A percentile compares a stretch with the other conserved stretches of the same genome.
Evolutionary conservation across 768 basidiomycete species (phyloP).

Genomic region (Postia placenta): DNA sequence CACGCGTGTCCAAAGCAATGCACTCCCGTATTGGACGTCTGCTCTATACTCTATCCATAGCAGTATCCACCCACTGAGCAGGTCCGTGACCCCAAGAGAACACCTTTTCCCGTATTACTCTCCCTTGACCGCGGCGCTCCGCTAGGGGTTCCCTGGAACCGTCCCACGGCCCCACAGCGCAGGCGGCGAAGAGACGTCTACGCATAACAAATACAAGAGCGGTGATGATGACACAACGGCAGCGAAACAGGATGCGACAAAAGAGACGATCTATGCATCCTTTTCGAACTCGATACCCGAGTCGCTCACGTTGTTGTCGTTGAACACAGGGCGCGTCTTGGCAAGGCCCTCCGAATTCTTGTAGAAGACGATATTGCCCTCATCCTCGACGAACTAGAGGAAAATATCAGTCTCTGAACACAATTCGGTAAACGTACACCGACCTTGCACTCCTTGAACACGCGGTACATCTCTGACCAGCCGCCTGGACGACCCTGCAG

Average conservation of each 20-base stretch:
- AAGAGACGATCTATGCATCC: constrained; percentile 18
- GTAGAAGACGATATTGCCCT: constrained; percentile 87
- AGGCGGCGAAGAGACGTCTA: no score
- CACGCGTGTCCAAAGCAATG: no score
- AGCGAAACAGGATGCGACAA: not conserved
- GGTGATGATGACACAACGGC: not conserved
- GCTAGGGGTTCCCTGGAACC: no score
- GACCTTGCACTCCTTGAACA: constrained; percentile 74
- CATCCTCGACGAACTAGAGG: constrained; percentile 83
- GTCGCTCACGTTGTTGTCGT: constrained; percentile 54
- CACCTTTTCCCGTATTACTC: no score
- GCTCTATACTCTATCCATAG: no score
- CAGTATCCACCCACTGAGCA: no score
- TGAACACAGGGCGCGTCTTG: constrained; percentile 56
- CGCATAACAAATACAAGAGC: not conserved
- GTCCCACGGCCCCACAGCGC: no score
- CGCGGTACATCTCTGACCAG: constrained; percentile 76
- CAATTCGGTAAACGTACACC: not conserved
- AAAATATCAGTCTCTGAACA: constrained; percentile 1
- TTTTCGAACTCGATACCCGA: constrained; percentile 54
- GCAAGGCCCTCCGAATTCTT: constrained; percentile 83
- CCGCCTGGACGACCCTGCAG: constrained; percentile 71
- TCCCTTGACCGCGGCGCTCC: no score
- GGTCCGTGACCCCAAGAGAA: no score
- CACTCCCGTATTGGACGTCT: no score